Base-by-base conservation (phyloP, 2,329 filamentous ascomycete genomes). In the Tolypocladium sp. region DNA sequence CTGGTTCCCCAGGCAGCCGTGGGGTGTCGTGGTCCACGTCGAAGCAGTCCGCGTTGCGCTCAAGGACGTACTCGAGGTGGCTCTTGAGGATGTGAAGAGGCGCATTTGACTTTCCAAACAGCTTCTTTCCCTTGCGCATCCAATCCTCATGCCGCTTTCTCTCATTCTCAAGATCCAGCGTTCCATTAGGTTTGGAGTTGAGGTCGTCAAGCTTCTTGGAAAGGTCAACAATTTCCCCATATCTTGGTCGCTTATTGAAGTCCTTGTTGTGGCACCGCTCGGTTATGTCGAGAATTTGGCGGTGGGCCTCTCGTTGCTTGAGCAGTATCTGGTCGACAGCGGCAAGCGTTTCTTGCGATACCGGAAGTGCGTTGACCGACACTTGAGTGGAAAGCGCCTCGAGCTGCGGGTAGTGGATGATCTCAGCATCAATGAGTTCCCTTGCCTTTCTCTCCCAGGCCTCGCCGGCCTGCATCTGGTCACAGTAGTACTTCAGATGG, bases 51-150 rank as follows among this genome's bases (percentile, higher is more conserved):
- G 85, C 78, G 68, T 99, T 99, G 55, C 92, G 89, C 67, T 92
- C 90, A 55, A 94, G 81, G 4, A 99, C 94, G 69, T 94, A 90
- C 66, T 95, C 89, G 85, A 99, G 92, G 66, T 99, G 93, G 60
- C 88, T 89, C 68, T 93, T 94, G 35, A 99, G 81, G 63, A 99
- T 99, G 72, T 99, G 94, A 15, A 99, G 79, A 1, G 94, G 94
- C 1, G 94, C 94, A 70, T 99, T 99, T 1, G 94, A 94, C 74
- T 99, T 99, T 57, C 94, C 94, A 69, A 99, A 99, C 0, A 99
- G 77, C 72, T 97, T 97, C 77, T 99, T 99, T 56, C 94, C 94
- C 68, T 91, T 91, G 38, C 94, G 85, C 93, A 99, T 99, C 94
- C 94, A 99, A 72, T 99, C 94, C 71, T 99, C 94, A 65, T 97